Base-by-base conservation (phyloP, 1,139 yeast species). In the Groenewaldozyma sp. region DNA sequence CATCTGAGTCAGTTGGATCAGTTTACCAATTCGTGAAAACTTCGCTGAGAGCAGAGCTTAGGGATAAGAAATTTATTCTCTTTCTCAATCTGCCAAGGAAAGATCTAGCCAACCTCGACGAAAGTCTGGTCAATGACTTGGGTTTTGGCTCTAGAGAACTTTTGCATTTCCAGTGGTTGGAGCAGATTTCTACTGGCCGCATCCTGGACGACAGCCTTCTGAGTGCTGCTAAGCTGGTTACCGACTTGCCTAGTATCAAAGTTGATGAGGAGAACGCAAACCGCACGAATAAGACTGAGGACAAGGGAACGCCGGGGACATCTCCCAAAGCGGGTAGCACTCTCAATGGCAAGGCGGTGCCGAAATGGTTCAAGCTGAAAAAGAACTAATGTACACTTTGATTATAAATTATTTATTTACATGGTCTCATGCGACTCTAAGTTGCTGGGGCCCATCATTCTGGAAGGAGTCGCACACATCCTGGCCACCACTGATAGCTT, bases 21-120 rank as follows among this genome's bases (percentile, higher is more conserved):
- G 47, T 60, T 9, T 47, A 49, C 43, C 40, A 44, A 1, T 58
- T 59, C 45, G 60, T 60, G 17, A 45, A 45, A 31, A 38, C 48
- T 5, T 40, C 47, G 13, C 32, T 60, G 16, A 42, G 44, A 11
- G 48, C 48, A 20, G 54, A 58, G 1, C 36, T 28, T 4, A 10
- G 21, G 11, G 45, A 50, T 16, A 40, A 44, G 7, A 51, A 54
- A 16, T 61, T 60, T 39, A 37, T 45, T 18, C 45, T 60, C 21
- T 56, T 58, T 38, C 40, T 49, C 20, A 55, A 53, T 9, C 62
- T 60, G 2, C 63, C 63, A 1, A 48, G 55, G 20, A 31, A 41
- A 13, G 46, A 47, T 5, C 46, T 55, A 17, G 39, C 42, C 2
- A 51, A 52, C 34, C 44, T 45, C 3, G 31, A 40, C 1, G 38